Conservation (phyloP, 306 rosid species). For the Prinsepia uniflora region DNA sequence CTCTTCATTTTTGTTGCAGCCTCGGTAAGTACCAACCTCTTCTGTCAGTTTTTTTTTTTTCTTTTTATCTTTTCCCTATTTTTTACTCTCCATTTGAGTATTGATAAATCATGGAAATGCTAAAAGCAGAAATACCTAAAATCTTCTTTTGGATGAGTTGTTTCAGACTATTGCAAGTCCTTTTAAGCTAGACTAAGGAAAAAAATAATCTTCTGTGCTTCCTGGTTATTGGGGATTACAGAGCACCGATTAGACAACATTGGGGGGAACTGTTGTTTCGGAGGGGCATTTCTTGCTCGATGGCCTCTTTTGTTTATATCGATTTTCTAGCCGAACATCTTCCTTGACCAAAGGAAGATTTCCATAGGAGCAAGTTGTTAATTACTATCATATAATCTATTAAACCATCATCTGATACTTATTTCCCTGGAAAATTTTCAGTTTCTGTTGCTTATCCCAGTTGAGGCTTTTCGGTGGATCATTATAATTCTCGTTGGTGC, state of each 20-base stretch:
- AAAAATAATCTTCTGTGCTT: too few relatives aligned
- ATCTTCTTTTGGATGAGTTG: neutral
- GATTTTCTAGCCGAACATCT: neutral
- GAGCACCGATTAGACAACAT: too few relatives aligned
- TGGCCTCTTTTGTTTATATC: neutral
- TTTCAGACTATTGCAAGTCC: neutral
- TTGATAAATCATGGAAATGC: neutral
- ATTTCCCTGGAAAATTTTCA: conserved; percentile 40
- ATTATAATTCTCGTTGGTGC: conserved; percentile 58
- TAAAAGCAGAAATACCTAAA: neutral
- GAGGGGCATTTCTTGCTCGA: too few relatives aligned
- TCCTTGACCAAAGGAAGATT: neutral
- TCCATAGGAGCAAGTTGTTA: neutral
- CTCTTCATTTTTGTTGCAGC: conserved; percentile 74
- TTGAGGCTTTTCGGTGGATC: conserved; percentile 80
- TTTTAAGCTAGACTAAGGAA: neutral
- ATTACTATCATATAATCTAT: conserved; percentile 13
- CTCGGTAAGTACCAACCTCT: conserved; percentile 61
- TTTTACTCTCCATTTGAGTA: neutral
- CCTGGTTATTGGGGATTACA: too few relatives aligned
- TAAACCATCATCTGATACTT: conserved; percentile 23
- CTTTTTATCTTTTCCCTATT: neutral
- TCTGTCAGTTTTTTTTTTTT: conserved; percentile 1
- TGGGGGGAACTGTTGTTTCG: too few relatives aligned
- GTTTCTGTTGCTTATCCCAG: conserved; percentile 84